Conservation (phyloP, 345 rosid species). For the Linum usitatissimum region DNA sequence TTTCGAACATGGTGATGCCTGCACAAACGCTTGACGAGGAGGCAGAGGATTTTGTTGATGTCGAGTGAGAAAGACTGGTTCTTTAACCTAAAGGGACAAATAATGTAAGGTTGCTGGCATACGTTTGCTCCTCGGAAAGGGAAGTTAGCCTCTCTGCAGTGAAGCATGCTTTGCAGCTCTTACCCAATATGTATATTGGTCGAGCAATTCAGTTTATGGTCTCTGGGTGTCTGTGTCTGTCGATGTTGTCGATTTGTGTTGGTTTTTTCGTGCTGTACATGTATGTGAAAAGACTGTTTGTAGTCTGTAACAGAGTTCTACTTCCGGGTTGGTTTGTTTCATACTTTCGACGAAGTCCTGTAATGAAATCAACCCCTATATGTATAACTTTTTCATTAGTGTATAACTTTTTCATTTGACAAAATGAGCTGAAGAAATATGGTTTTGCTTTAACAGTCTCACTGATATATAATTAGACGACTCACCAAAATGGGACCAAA, state of each 20-base stretch:
- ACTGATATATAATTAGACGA: too few relatives aligned
- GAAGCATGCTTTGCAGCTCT: not conserved
- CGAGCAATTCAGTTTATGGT: too few relatives aligned
- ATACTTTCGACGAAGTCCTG: too few relatives aligned
- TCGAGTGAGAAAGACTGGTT: slow-evolving; percentile 25
- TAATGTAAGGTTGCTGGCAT: slow-evolving; percentile 28
- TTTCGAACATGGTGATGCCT: slow-evolving; percentile 31
- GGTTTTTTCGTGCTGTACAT: not conserved
- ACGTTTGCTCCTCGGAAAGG: slow-evolving; percentile 14
- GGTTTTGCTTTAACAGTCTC: too few relatives aligned
- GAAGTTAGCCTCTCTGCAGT: slow-evolving; percentile 11
- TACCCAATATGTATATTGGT: not conserved
- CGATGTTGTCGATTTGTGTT: not conserved
- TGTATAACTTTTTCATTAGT: too few relatives aligned
- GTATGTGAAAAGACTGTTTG: not conserved
- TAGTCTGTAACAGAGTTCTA: too few relatives aligned
- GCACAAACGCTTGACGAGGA: slow-evolving; percentile 14
- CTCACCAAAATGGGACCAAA: too few relatives aligned
- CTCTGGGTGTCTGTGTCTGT: not conserved
- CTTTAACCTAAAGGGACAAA: slow-evolving; percentile 18
- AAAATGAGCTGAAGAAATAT: too few relatives aligned
- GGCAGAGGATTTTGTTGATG: slow-evolving; percentile 33
- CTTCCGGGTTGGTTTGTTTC: too few relatives aligned
- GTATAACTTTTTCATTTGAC: too few relatives aligned
- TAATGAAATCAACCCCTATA: too few relatives aligned